Base-by-base conservation (phyloP, 495 filamentous ascomycete species). In the Pseudotulostoma volvatum region DNA sequence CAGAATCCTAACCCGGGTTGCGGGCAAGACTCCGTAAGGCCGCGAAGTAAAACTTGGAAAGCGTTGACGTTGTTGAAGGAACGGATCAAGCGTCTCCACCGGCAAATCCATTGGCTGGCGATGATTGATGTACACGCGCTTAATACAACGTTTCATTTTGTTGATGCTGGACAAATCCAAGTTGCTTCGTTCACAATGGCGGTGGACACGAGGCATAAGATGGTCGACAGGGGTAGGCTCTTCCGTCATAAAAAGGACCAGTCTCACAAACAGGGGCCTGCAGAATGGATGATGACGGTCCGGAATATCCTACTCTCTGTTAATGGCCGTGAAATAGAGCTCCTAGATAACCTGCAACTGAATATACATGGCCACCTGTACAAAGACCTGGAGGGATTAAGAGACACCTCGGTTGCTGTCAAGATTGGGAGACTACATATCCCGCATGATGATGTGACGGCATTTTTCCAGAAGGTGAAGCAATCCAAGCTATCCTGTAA, bases 291-390 rank as follows among this genome's bases (percentile, higher is more conserved):
- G 42, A 68, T 90, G 50, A 82, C 77, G 5, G 56, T 84, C 30
- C 76, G 83, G 38, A 93, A 86, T 54, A 70, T 96, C 33, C 63
- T 95, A 2, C 92, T 97, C 41, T 83, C 81, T 0, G 75, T 83
- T 1, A 77, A 93, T 35, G 86, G 86, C 16, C 69, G 72, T 28
- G 86, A 95, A 11, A 71, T 78, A n/a, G 88, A 99, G 55, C 55
- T 99, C 1, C 55, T 99, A 53, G 92, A 99, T 53, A 78, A 82
- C 48, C 77, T 81, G 36, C 82, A 77, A 9, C 62, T 95, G 36
- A 94, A 93, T 44, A 68, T 95, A 34, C 87, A 96, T 56, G 90
- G 90, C 11, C 72, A 92, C 38, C 68, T 99, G n/a, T 87, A 88
- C 57, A 81, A 82, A 44, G 75, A 84, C 25, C 59, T 84, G 8